Evolutionary conservation across 805 yeast species (phyloP).

Genomic region (Metschnikowia santaceciliae): DNA sequence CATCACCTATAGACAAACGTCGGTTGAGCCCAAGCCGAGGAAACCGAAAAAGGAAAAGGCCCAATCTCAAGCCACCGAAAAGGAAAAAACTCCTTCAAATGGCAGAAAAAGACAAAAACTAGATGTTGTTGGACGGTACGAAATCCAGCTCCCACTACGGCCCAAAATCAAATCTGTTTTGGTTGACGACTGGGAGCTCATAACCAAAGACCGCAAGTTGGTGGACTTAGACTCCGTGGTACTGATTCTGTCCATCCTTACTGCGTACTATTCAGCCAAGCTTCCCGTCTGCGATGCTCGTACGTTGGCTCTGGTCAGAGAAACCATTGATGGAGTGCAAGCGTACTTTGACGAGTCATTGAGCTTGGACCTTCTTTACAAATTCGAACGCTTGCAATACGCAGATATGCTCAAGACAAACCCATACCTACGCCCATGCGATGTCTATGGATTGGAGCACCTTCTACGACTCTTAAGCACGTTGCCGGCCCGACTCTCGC

Average conservation of each 20-base stretch:
- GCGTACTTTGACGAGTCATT: conserved; percentile 71
- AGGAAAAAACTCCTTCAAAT: conserved; percentile 1
- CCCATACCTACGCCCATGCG: conserved; percentile 7
- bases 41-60: conserved; percentile 8
- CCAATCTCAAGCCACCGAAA: conserved; percentile 4
- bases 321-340: conserved; percentile 66
- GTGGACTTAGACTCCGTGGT: conserved; percentile 59
- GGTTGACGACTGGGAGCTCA: conserved; percentile 91
- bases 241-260: conserved; percentile 52
- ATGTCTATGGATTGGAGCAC: conserved; percentile 73
- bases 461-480: conserved; percentile 70
- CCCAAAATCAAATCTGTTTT: conserved; percentile 62
- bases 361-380: conserved; percentile 65
- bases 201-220: conserved; percentile 75
- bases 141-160: conserved; percentile 58
- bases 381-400: conserved; percentile 75
- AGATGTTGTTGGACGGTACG: conserved; percentile 31
- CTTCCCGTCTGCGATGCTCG: conserved; percentile 1
- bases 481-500: conserved; percentile 78
- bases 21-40: conserved; percentile 3
- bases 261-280: conserved; percentile 42
- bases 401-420: conserved; percentile 28
- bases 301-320: conserved; percentile 42
- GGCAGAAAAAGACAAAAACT: conserved; percentile 11
- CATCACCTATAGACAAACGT: conserved; percentile 4